These are phyloP conservation scores for Oryza brachyantha DNA, from an alignment of 176 grass and related monocot genomes.

Conservation along the genomic window DNA sequence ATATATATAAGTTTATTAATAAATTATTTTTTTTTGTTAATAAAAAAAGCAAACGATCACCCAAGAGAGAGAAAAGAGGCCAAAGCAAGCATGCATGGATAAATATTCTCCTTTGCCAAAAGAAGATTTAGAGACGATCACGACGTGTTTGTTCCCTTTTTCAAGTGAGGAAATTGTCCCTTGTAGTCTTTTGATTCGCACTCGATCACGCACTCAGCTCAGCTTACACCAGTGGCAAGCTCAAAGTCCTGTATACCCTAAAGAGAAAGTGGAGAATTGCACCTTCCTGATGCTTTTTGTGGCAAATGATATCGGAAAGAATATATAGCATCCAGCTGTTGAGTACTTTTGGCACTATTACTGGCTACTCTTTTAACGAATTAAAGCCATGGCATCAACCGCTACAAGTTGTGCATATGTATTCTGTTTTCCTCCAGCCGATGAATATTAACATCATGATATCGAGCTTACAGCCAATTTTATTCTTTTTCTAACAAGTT, in stretches of 20 bases:
- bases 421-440: neutral
- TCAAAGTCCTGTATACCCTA: neutral
- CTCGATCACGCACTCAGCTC: too few relatives aligned
- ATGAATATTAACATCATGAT: neutral
- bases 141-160: neutral
- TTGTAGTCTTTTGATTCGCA: neutral
- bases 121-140: neutral
- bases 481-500: neutral
- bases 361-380: neutral
- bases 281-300: neutral
- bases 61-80: too few relatives aligned
- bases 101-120: conserved; percentile 6
- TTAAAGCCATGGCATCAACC: neutral
- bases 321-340: neutral
- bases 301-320: conserved; percentile 2
- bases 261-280: conserved; percentile 9
- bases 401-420: neutral
- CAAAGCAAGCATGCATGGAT: neutral
- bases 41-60: too few relatives aligned
- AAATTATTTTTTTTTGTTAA: too few relatives aligned
- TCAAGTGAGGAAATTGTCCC: neutral
- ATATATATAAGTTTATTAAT: too few relatives aligned
- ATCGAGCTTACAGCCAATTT: neutral
- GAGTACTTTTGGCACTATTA: neutral
- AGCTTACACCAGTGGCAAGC: neutral